phyloP scores from a whole-genome alignment of 140 eudicot species.

The Cichorium intybus region DNA sequence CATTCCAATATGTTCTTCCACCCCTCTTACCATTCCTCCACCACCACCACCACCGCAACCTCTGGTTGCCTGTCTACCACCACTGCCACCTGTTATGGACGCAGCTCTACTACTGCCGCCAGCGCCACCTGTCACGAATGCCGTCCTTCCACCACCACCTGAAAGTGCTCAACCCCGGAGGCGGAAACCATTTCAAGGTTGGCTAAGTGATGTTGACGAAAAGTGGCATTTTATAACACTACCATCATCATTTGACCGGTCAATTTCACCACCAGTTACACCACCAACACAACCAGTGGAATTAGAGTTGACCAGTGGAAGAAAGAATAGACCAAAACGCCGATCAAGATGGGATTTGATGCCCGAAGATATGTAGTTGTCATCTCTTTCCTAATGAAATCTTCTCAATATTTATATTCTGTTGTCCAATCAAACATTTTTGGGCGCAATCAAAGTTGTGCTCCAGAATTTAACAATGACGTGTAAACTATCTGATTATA shows the following conservation, averaged over 20 bases:
- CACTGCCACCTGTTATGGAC: neutral
- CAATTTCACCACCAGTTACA: conserved; percentile 14
- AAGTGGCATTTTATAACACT: conserved; percentile 17
- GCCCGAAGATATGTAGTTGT: conserved; percentile 35
- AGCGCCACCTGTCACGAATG: neutral
- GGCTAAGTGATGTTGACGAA: conserved; percentile 35
- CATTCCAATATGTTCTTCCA: conserved; percentile 15
- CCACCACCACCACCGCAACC: neutral
- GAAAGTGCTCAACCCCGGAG: conserved; percentile 6
- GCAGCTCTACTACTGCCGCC: neutral
- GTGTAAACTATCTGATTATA: neutral
- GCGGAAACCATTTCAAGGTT: conserved; percentile 41
- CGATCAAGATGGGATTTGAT: conserved; percentile 48
- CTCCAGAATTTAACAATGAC: neutral
- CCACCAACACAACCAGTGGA: conserved; percentile 1
- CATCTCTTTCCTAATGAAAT: neutral
- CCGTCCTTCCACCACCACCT: conserved; percentile 2
- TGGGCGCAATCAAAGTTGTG: neutral
- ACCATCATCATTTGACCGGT: conserved; percentile 16
- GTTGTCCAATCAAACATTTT: neutral
- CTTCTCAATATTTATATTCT: neutral
- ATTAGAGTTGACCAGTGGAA: neutral
- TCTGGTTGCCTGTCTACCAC: neutral
- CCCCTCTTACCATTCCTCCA: conserved; percentile 1
- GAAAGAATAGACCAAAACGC: conserved; percentile 12